Evolutionary conservation across 1,284 basidiomycete genomes (phyloP).

Genomic region (Ceratobasidium sp.): DNA sequence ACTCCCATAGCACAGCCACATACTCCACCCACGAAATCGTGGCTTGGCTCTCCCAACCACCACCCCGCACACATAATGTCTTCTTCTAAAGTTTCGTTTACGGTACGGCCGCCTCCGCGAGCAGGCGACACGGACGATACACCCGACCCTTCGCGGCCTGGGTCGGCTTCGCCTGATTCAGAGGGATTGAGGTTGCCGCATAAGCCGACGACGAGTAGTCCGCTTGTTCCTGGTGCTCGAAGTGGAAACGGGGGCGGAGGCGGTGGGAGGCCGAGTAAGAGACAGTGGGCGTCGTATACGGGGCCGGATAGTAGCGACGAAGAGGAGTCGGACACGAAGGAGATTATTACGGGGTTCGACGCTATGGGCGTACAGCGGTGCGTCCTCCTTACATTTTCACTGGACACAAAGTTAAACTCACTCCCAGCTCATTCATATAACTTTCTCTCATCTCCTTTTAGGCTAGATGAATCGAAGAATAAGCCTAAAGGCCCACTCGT

Average conservation of each 20-base stretch:
- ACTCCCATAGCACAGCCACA: constrained; percentile 24
- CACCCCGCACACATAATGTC: constrained; percentile 43
- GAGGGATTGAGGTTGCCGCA: constrained; percentile 58
- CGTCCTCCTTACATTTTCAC: constrained; percentile 59
- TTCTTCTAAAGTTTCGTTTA: constrained; percentile 75
- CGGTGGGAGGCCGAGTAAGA: constrained; percentile 53
- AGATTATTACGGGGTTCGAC: constrained; percentile 80
- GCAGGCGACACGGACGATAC: constrained; percentile 72
- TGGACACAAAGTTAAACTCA: constrained; percentile 49
- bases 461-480: constrained; percentile 40
- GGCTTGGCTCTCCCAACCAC: constrained; percentile 32
- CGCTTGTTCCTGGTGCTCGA: constrained; percentile 61
- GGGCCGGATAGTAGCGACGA: constrained; percentile 72
- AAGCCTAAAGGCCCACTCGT: constrained; percentile 75
- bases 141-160: constrained; percentile 68
- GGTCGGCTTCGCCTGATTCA: constrained; percentile 64
- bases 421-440: constrained; percentile 46
- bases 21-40: constrained; percentile 11
- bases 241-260: constrained; percentile 63
- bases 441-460: constrained; percentile 38
- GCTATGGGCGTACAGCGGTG: constrained; percentile 80
- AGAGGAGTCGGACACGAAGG: constrained; percentile 67
- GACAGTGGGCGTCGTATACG: constrained; percentile 48
- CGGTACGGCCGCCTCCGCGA: constrained; percentile 70
- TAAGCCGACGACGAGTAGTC: constrained; percentile 63